Conservation (phyloP, 306 rosid genomes). For the Vigna unguiculata region DNA sequence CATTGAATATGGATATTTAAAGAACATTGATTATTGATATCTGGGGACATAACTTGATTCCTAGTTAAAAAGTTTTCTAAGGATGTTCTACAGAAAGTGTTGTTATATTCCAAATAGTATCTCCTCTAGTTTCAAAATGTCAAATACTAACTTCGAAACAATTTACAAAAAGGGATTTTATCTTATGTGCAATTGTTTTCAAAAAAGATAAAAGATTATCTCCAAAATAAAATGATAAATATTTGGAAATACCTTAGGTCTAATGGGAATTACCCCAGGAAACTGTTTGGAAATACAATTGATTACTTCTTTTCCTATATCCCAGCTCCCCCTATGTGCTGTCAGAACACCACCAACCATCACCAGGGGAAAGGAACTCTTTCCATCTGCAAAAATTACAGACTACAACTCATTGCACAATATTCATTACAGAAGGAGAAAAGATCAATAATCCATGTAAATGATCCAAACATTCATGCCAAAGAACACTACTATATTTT, state of each 20-base stretch:
- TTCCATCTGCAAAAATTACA: constrained; percentile 70
- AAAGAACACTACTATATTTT: background rate
- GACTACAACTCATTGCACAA: constrained; percentile 28
- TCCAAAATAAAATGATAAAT: constrained; percentile 14
- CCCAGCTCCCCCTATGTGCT: constrained; percentile 85
- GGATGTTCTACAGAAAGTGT: background rate
- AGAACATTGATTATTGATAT: background rate
- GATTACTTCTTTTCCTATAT: constrained; percentile 84
- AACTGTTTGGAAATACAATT: constrained; percentile 66
- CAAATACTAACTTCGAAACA: background rate
- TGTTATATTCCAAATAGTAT: background rate
- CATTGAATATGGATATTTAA: background rate
- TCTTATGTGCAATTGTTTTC: background rate
- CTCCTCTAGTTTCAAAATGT: background rate
- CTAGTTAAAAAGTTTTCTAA: background rate
- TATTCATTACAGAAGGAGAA: constrained; percentile 16
- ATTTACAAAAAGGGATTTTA: background rate
- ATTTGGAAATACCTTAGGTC: constrained; percentile 84
- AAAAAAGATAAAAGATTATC: background rate
- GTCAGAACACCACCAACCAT: constrained; percentile 99
- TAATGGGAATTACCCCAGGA: constrained; percentile 70
- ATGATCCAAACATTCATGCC: background rate
- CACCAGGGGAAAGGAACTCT: constrained; percentile 73
- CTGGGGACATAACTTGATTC: constrained; percentile 1
- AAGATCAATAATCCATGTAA: background rate